Conservation (phyloP, 257 asterid species). For the Solanum peruvianum region DNA sequence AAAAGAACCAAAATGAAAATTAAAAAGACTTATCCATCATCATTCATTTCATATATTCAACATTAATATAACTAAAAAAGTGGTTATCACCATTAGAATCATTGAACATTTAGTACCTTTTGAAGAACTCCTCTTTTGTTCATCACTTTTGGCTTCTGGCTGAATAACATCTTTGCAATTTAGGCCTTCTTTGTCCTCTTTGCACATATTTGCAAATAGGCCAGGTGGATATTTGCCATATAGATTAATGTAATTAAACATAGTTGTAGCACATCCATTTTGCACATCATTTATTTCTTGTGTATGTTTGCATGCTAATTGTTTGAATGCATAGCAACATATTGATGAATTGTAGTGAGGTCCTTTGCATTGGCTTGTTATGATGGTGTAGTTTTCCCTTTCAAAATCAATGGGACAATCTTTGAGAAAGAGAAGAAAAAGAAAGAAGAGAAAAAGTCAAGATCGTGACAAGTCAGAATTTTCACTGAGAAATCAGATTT, state of each 20-base stretch:
- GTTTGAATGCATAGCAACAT: conserved; percentile 56
- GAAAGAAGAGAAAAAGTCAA: background rate
- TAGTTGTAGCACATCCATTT: conserved; percentile 44
- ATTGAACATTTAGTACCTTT: background rate
- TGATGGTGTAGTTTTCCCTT: conserved; percentile 62
- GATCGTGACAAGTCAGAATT: background rate
- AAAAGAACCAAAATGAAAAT: background rate
- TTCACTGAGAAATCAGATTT: background rate
- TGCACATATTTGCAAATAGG: conserved; percentile 60
- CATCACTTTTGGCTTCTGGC: background rate
- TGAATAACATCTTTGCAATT: conserved; percentile 15
- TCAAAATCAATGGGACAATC: conserved; percentile 61
- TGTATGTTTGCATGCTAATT: conserved; percentile 42
- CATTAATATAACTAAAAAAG: background rate
- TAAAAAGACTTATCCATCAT: too few relatives aligned
- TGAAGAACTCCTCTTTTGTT: background rate
- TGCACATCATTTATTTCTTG: conserved; percentile 42
- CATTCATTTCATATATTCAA: background rate
- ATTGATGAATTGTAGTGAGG: conserved; percentile 47
- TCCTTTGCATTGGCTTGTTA: conserved; percentile 87
- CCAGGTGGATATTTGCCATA: conserved; percentile 64
- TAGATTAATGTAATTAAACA: conserved; percentile 58
- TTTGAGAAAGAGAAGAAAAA: background rate
- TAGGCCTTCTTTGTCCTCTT: conserved; percentile 45
- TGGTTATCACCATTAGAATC: background rate